These are phyloP conservation scores for Eucalyptus regnans DNA, from an alignment of 345 rosid genomes.

Conservation along the genomic window DNA sequence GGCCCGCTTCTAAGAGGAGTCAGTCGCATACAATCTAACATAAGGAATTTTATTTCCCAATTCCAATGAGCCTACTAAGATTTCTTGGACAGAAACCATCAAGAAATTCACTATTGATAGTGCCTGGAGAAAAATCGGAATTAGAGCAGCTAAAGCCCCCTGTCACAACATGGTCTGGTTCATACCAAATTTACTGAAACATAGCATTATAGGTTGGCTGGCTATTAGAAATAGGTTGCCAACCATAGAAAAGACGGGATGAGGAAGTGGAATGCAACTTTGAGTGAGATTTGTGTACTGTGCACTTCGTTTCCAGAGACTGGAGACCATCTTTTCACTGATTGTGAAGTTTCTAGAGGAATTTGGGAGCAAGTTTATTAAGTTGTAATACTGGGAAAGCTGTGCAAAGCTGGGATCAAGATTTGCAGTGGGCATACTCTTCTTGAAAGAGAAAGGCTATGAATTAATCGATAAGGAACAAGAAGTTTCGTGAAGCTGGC, in stretches of 20 bases:
- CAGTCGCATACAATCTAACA: not conserved
- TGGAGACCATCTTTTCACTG: not conserved
- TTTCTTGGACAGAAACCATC: not conserved
- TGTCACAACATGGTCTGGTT: not conserved
- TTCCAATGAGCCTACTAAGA: not conserved
- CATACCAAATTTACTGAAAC: not conserved
- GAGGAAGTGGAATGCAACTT: not conserved
- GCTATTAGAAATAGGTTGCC: not conserved
- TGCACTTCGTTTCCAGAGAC: not conserved
- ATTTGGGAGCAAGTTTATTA: not conserved
- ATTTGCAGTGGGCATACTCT: not conserved
- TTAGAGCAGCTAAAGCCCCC: not conserved
- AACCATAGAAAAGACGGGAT: not conserved
- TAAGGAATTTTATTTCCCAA: not conserved
- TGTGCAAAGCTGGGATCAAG: not conserved
- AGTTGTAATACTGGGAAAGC: not conserved
- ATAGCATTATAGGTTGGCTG: not conserved
- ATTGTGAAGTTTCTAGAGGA: not conserved
- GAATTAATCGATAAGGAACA: not conserved
- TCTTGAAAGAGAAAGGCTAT: not conserved
- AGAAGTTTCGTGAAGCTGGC: not conserved
- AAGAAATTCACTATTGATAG: not conserved
- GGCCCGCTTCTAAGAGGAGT: not conserved
- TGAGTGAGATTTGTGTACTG: not conserved
- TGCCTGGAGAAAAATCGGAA: not conserved